Percentiles rank a stretch among this genome's conserved stretches.
phyloP scores from a whole-genome alignment of 805 yeast genomes.

The Candida stauntonica region DNA sequence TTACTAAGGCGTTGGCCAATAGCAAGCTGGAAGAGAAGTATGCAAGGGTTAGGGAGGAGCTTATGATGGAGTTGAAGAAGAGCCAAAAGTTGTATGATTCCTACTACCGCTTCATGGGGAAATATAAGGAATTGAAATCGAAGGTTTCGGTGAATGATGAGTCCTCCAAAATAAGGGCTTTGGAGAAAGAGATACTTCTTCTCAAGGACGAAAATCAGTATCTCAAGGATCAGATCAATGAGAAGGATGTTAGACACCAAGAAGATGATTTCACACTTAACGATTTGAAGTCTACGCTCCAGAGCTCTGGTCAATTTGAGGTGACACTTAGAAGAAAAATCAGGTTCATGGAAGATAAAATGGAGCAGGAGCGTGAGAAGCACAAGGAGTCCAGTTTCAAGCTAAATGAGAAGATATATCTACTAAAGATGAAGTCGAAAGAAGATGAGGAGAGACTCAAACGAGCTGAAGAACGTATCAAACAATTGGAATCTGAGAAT shows the following conservation, averaged over 20 bases:
- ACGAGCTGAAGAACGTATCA: slow-evolving; percentile 25
- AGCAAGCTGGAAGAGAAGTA: slow-evolving; percentile 21
- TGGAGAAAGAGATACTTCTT: slow-evolving; percentile 14
- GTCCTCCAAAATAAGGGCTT: slow-evolving; percentile 3
- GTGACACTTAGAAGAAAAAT: slow-evolving; percentile 19
- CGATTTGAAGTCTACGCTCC: slow-evolving; percentile 13
- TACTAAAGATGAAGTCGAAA: slow-evolving; percentile 24
- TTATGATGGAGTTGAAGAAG: slow-evolving; percentile 31
- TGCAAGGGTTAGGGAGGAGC: slow-evolving; percentile 27
- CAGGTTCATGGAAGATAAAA: slow-evolving; percentile 25
- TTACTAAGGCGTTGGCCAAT: background rate
- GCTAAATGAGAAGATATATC: slow-evolving; percentile 24
- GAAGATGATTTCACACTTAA: slow-evolving; percentile 15
- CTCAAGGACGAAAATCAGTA: slow-evolving; percentile 14
- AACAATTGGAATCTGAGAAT: slow-evolving; percentile 25
- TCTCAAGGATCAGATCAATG: slow-evolving; percentile 19
- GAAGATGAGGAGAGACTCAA: slow-evolving; percentile 22
- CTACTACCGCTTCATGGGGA: slow-evolving; percentile 29
- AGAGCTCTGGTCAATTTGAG: slow-evolving; percentile 15
- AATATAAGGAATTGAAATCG: slow-evolving; percentile 26
- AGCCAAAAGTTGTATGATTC: slow-evolving; percentile 33
- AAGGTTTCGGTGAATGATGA: background rate
- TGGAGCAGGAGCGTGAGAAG: slow-evolving; percentile 20
- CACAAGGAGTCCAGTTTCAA: slow-evolving; percentile 29
- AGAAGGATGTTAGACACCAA: slow-evolving; percentile 5